These are phyloP conservation scores for Salmacisia buchloeana DNA, from an alignment of 1,284 basidiomycete species.

Conservation along the genomic window DNA sequence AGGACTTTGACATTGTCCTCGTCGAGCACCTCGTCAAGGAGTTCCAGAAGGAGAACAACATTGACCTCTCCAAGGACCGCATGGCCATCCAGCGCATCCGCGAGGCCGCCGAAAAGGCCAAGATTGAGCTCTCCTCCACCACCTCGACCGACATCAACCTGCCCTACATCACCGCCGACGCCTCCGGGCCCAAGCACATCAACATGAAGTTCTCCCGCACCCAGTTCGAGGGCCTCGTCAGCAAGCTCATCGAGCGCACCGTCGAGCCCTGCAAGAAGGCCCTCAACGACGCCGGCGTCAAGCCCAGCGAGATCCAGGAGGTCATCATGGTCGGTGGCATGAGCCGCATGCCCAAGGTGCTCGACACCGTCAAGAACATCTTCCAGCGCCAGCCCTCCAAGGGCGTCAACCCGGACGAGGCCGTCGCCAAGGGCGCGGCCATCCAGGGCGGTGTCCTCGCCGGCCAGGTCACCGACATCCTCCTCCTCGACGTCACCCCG, in stretches of 20 bases:
- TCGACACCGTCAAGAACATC: constrained; percentile 82
- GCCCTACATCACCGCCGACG: constrained; percentile 94
- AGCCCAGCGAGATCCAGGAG: constrained; percentile 85
- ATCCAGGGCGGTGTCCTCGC: constrained; percentile 93
- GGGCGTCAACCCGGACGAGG: constrained; percentile 96
- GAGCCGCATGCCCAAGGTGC: constrained; percentile 93
- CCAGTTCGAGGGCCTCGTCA: constrained; percentile 82
- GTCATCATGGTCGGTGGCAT: constrained; percentile 98
- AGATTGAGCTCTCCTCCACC: constrained; percentile 92
- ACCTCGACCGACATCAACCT: constrained; percentile 86
- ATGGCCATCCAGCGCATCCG: constrained; percentile 99
- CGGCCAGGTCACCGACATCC: constrained; percentile 91
- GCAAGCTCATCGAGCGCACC: constrained; percentile 77
- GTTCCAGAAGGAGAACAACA: constrained; percentile 88
- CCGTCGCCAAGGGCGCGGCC: constrained; percentile 84
- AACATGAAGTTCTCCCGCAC: constrained; percentile 81
- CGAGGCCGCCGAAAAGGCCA: constrained; percentile 98
- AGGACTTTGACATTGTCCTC: constrained; percentile 91
- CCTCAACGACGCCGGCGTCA: constrained; percentile 80
- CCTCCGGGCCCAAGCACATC: constrained; percentile 91
- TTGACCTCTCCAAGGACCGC: constrained; percentile 75
- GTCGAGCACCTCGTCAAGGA: constrained; percentile 80
- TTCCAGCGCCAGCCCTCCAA: constrained; percentile 94
- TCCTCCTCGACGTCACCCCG: constrained; percentile 92
- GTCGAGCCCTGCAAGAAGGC: constrained; percentile 98